Evolutionary conservation across 2,329 filamentous ascomycete species (phyloP), one percentile per base, ranked within the genome.

Genomic region (Blumeria graminis): DNA sequence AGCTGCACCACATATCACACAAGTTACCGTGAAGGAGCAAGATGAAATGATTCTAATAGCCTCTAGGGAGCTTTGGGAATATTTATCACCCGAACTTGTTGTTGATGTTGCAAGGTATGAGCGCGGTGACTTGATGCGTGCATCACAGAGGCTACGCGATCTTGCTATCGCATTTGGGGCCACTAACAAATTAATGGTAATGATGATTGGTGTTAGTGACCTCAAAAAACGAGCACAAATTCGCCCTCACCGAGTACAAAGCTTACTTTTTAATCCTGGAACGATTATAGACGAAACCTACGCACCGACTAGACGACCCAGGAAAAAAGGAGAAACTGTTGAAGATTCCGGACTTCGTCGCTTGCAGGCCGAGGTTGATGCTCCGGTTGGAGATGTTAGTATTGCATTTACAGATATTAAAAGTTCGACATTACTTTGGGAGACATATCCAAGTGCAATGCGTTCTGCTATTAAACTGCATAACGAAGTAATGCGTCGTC

Each of bases 381-480:
- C 92, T 11, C 92, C 92, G 0, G 86, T 82, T 1, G 90, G 90
- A 51, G 86, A 94, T 64, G 80, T 96, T 53, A 85, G 87, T 45
- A 87, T 98, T 65, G 88, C 94, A 54, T 98, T 98, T 68, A 98
- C 92, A 0, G 92, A 98, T 71, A 98, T 98, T 75, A 96, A 96
- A 74, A 94, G 90, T 71, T 96, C 90, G 28, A 98, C 92, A 0
- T 81, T 86, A 41, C 73, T 98, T 6, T 98, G 92, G 92, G 92
- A 98, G 69, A 88, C 87, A 56, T 93, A 90, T 66, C 87, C 89
- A 0, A 84, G 84, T 59, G 89, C 92, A 18, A 98, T 98, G 92
- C 80, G 90, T 63, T 90, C 89, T 13, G 89, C 89, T 16, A 98
- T 98, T 70, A 93, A 90, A 69, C 82, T 94, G 62, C 92, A 98